These are phyloP conservation scores for Wickerhamomyces sydowiorum DNA, from an alignment of 805 yeast species.

Conservation along the genomic window DNA sequence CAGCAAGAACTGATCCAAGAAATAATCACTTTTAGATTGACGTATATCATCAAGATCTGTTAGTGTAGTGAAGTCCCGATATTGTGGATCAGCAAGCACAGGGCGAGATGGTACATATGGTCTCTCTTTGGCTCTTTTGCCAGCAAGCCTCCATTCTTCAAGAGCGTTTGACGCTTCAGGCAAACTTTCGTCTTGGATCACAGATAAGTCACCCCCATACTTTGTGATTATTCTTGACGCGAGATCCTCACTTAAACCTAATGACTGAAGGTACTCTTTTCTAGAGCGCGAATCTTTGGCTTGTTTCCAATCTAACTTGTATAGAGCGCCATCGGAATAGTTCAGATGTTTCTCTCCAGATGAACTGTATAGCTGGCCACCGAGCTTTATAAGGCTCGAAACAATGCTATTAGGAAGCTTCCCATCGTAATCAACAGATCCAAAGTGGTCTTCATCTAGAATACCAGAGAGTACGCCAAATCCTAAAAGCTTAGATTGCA, in stretches of 20 bases:
- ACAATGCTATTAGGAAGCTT: slow-evolving; percentile 34
- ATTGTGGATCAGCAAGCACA: slow-evolving; percentile 32
- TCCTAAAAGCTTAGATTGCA: slow-evolving; percentile 36
- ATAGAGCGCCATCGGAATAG: slow-evolving; percentile 29
- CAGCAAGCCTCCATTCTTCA: slow-evolving; percentile 26
- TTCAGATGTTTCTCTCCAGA: slow-evolving; percentile 30
- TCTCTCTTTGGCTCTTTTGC: slow-evolving; percentile 9
- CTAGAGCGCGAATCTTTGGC: slow-evolving; percentile 36
- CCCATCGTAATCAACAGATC: slow-evolving; percentile 16
- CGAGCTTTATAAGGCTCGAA: slow-evolving; percentile 39
- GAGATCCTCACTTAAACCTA: slow-evolving; percentile 27
- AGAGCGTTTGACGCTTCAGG: slow-evolving; percentile 20
- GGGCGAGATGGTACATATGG: slow-evolving; percentile 23
- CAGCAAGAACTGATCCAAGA: slow-evolving; percentile 37
- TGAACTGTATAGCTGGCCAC: slow-evolving; percentile 34
- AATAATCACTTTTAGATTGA: slow-evolving; percentile 24
- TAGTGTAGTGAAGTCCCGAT: slow-evolving; percentile 28
- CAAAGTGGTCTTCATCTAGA: slow-evolving; percentile 24
- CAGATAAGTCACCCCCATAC: slow-evolving; percentile 27
- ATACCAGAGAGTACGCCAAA: slow-evolving; percentile 33
- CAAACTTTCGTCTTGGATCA: slow-evolving; percentile 13
- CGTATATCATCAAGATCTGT: slow-evolving; percentile 36
- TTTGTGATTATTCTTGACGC: slow-evolving; percentile 26
- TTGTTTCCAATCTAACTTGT: slow-evolving; percentile 29
- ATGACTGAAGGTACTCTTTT: slow-evolving; percentile 24